Evolutionary conservation across 257 asterid genomes (phyloP).

Genomic region (Handroanthus guayacan): DNA sequence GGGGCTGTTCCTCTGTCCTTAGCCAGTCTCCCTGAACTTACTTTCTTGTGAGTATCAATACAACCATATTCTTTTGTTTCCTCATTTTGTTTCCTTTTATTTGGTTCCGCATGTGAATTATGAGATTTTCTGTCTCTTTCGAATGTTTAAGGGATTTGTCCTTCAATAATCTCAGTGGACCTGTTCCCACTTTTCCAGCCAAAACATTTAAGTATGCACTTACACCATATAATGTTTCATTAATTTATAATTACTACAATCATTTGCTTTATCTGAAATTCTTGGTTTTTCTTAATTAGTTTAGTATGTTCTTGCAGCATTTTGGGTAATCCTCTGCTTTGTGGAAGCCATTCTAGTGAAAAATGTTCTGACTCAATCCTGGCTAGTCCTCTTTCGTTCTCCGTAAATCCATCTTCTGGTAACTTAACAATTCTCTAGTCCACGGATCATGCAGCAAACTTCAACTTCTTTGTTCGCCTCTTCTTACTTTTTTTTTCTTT

Average conservation of each 20-base stretch:
- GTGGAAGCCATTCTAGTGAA: conserved; percentile 73
- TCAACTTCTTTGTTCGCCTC: too few species aligned
- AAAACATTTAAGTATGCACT: conserved; percentile 77
- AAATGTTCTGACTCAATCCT: conserved; percentile 65
- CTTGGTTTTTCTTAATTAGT: conserved; percentile 1
- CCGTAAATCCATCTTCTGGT: conserved; percentile 65
- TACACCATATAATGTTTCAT: neutral
- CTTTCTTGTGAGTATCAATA: conserved; percentile 87
- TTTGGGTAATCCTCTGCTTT: conserved; percentile 79
- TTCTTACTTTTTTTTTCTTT: neutral
- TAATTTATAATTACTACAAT: neutral
- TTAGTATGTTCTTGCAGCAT: conserved; percentile 47
- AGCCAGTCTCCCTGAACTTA: conserved; percentile 84
- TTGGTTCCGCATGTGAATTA: conserved; percentile 37
- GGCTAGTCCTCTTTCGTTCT: conserved; percentile 60
- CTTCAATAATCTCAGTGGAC: conserved; percentile 90
- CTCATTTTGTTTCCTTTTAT: conserved; percentile 22
- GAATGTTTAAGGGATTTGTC: conserved; percentile 86
- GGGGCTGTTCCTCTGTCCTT: conserved; percentile 84
- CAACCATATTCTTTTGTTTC: conserved; percentile 14
- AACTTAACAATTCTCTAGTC: neutral
- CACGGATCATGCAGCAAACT: too few species aligned
- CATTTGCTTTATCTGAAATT: neutral
- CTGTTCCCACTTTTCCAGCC: conserved; percentile 79
- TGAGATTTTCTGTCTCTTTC: conserved; percentile 33